phyloP scores from a whole-genome alignment of 2,329 filamentous ascomycete genomes.

The Fusarium mundagurra region DNA sequence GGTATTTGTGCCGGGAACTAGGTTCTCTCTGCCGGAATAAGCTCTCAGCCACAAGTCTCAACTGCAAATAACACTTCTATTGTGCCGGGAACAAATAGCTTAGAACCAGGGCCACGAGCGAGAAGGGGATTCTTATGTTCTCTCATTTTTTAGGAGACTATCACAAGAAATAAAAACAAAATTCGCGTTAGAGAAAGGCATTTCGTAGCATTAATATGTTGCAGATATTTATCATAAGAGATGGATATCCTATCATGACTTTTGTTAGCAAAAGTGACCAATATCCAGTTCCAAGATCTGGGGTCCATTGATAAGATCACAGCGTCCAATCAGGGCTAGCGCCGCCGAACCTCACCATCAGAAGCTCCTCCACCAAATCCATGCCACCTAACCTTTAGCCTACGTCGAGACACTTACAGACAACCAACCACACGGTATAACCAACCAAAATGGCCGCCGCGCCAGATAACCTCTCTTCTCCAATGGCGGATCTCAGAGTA shows the following conservation, averaged over 20 bases:
- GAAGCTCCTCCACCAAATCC: slow-evolving; percentile 30
- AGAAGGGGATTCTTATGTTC: neutral
- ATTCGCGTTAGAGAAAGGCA: too few relatives aligned
- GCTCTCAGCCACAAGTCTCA: too few relatives aligned
- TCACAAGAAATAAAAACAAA: too few relatives aligned
- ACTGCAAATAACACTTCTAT: too few relatives aligned
- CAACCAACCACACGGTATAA: slow-evolving; percentile 1
- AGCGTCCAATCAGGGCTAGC: slow-evolving; percentile 13
- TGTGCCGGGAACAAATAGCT: neutral
- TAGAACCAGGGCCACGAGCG: neutral
- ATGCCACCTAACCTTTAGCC: slow-evolving; percentile 36
- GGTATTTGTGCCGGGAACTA: neutral
- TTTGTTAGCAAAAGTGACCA: neutral
- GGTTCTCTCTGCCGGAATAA: too few relatives aligned
- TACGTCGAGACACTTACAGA: slow-evolving; percentile 21
- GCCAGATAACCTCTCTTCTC: slow-evolving; percentile 42
- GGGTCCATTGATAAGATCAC: slow-evolving; percentile 30
- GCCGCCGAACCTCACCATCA: slow-evolving; percentile 4
- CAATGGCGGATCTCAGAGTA: slow-evolving; percentile 42
- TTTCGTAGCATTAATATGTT: too few relatives aligned
- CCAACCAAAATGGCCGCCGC: slow-evolving; percentile 29
- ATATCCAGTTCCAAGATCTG: neutral
- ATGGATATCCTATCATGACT: neutral
- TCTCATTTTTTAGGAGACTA: neutral
- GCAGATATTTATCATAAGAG: too few relatives aligned